Conservation (phyloP, 176 grass and related monocot genomes). For the Aegilops bicornis region DNA sequence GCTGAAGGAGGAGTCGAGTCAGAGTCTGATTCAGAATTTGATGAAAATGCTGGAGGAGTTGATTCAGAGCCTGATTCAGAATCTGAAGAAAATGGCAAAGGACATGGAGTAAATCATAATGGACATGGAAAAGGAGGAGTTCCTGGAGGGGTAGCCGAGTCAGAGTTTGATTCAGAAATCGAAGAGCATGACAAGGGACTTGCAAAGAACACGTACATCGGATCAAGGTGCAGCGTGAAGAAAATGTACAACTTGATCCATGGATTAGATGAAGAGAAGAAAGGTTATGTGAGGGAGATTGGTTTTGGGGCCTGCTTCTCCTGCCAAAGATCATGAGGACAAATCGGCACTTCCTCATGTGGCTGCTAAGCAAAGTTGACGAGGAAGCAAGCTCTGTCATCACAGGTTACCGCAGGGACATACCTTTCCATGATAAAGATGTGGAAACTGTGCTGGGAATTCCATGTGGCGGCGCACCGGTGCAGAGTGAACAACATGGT, state of each 20-base stretch:
- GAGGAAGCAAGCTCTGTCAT: not conserved
- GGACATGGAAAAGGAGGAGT: not conserved
- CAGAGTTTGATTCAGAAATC: not conserved
- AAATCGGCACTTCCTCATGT: not conserved
- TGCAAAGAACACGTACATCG: not conserved
- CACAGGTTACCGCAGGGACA: not conserved
- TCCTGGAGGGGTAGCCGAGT: not conserved
- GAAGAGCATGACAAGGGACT: not conserved
- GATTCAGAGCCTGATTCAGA: too few relatives aligned
- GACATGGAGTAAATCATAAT: too few relatives aligned
- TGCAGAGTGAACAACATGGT: not conserved
- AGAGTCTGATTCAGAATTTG: not conserved
- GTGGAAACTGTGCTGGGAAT: not conserved
- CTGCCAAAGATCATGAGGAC: not conserved
- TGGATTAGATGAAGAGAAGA: not conserved
- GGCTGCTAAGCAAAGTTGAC: not conserved
- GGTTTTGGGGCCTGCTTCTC: not conserved
- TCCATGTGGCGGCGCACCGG: not conserved
- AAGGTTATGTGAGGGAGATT: not conserved
- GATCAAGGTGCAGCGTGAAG: not conserved
- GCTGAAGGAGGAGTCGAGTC: not conserved
- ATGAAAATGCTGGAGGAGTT: not conserved
- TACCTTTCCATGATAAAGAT: not conserved
- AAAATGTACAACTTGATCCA: not conserved
- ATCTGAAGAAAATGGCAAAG: too few relatives aligned